Conservation (phyloP, 208 protist species). For the Trypanosoma theileri region DNA sequence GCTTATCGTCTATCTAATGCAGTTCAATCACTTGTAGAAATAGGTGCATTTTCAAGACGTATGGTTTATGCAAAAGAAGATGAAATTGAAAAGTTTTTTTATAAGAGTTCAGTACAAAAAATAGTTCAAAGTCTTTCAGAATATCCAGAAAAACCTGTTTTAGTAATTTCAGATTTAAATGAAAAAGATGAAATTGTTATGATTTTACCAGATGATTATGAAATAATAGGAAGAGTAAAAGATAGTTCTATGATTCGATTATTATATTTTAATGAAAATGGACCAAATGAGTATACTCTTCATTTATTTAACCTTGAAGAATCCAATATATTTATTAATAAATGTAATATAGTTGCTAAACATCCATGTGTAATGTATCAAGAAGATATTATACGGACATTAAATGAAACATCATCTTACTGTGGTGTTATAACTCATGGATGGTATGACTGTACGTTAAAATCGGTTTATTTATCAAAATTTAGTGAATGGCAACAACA, state of each 20-base stretch:
- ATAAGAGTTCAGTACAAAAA: constrained; percentile 12
- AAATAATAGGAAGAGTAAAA: constrained; percentile 53
- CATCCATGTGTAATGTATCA: constrained; percentile 70
- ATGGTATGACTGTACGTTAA: constrained; percentile 77
- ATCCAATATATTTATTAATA: constrained; percentile 27
- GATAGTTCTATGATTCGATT: constrained; percentile 59
- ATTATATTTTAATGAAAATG: constrained; percentile 51
- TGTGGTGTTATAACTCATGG: constrained; percentile 68
- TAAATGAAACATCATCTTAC: constrained; percentile 30
- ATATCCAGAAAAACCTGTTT: constrained; percentile 12
- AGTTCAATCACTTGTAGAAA: constrained; percentile 52
- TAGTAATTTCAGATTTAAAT: constrained; percentile 11
- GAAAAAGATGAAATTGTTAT: constrained; percentile 23
- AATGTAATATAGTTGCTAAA: constrained; percentile 44
- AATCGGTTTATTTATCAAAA: constrained; percentile 17
- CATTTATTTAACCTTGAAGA: constrained; percentile 56
- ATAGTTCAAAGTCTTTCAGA: constrained; percentile 21
- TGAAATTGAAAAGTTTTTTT: constrained; percentile 35
- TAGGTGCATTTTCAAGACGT: constrained; percentile 57
- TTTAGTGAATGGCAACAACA: constrained; percentile 18
- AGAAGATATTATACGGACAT: constrained; percentile 44
- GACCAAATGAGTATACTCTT: constrained; percentile 58
- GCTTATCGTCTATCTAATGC: constrained; percentile 62
- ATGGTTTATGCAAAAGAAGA: constrained; percentile 29
- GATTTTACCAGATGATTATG: constrained; percentile 57